Evolutionary conservation across 139 green algal genomes (phyloP).

Genomic region (Marvania coccoides): DNA sequence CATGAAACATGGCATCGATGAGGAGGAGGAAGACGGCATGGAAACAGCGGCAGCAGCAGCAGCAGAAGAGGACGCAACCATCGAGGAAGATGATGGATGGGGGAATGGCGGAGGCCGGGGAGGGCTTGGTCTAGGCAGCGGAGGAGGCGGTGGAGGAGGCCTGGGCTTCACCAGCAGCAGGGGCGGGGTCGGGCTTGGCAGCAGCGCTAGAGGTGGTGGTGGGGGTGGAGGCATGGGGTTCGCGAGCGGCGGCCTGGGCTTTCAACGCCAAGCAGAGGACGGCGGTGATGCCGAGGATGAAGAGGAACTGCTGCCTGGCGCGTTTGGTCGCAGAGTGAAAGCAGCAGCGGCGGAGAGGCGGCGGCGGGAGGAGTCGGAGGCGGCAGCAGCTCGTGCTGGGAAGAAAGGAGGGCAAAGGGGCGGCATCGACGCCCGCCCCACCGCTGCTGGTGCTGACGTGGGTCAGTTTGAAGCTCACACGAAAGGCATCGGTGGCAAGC

Average conservation of each 20-base stretch:
- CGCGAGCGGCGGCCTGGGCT: slow-evolving; percentile 1
- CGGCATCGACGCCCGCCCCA: slow-evolving; percentile 13
- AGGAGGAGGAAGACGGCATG: neutral
- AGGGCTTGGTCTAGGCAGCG: slow-evolving; percentile 9
- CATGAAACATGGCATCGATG: slow-evolving; percentile 4
- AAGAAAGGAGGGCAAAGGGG: slow-evolving; percentile 18
- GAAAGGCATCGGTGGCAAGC: slow-evolving; percentile 89
- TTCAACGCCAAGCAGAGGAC: neutral
- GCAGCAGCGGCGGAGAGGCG: slow-evolving; percentile 25
- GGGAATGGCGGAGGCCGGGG: neutral
- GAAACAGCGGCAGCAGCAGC: neutral
- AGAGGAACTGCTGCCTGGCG: slow-evolving; percentile 57
- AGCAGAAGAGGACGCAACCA: neutral
- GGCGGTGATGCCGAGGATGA: slow-evolving; percentile 40
- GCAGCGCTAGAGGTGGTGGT: neutral
- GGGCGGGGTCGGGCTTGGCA: neutral
- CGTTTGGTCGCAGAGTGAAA: slow-evolving; percentile 62
- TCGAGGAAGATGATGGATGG: neutral
- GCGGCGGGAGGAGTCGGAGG: slow-evolving; percentile 1
- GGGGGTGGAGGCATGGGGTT: slow-evolving; percentile 29
- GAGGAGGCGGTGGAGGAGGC: neutral
- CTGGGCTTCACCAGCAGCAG: neutral
- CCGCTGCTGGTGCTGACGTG: slow-evolving; percentile 24
- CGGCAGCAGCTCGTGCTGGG: neutral
- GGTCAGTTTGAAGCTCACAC: slow-evolving; percentile 86